These are phyloP conservation scores for Aspergillus sp. DNA, from an alignment of 2,329 filamentous ascomycete genomes.

Conservation along the genomic window DNA sequence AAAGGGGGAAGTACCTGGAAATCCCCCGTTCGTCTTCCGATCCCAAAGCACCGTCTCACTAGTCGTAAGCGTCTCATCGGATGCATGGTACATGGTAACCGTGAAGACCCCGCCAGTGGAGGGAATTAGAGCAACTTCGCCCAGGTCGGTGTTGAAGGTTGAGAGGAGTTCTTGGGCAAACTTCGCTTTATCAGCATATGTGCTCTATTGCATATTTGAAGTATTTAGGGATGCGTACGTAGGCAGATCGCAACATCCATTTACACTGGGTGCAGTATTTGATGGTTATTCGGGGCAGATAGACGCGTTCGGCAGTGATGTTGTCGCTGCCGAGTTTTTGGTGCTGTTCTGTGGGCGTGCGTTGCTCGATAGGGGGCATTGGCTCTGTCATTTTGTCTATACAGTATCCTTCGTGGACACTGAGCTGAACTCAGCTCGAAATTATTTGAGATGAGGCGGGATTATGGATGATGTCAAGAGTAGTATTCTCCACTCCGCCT, in stretches of 20 bases:
- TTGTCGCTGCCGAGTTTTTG: constrained; percentile 1
- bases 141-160: constrained; percentile 76
- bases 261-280: constrained; percentile 90
- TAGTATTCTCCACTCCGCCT: no score
- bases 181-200: constrained; percentile 23
- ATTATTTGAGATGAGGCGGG: background rate
- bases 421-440: background rate
- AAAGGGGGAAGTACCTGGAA: constrained; percentile 54
- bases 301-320: constrained; percentile 5
- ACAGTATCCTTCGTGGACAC: background rate
- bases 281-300: constrained; percentile 72
- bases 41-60: constrained; percentile 70
- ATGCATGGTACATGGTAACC: constrained; percentile 53
- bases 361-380: constrained; percentile 9
- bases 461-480: background rate
- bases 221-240: constrained; percentile 50
- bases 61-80: constrained; percentile 19
- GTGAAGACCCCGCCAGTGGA: constrained; percentile 77
- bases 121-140: constrained; percentile 82
- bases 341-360: constrained; percentile 1
- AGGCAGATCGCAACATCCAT: constrained; percentile 82
- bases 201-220: background rate
- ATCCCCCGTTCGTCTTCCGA: constrained; percentile 76
- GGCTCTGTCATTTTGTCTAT: constrained; percentile 11
- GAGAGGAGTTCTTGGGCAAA: constrained; percentile 93